These are phyloP conservation scores for Chaetomiaceae sp. DNA, from an alignment of 2,329 filamentous ascomycete genomes.

Conservation along the genomic window DNA sequence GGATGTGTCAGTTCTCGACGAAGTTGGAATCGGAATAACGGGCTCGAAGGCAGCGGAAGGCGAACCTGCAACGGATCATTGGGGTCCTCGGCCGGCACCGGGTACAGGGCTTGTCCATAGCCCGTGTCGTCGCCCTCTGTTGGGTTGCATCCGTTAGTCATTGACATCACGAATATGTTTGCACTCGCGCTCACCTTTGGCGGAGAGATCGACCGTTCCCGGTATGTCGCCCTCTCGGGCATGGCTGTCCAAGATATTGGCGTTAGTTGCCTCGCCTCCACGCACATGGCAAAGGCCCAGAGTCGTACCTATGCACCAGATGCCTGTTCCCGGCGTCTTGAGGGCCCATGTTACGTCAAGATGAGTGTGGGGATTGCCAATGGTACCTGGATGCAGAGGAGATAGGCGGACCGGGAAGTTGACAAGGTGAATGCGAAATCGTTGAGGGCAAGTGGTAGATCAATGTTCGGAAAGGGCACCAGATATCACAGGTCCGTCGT, in stretches of 20 bases:
- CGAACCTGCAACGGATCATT: constrained; percentile 51
- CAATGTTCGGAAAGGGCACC: too few relatives aligned
- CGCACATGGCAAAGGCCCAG: neutral
- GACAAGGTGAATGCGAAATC: too few relatives aligned
- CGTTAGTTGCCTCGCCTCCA: neutral
- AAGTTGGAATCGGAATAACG: neutral
- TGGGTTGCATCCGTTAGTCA: neutral
- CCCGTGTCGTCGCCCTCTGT: constrained; percentile 55
- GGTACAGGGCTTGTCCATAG: constrained; percentile 55
- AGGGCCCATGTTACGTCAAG: constrained; percentile 1
- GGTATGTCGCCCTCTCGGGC: constrained; percentile 19
- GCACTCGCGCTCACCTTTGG: neutral
- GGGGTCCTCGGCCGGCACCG: constrained; percentile 54
- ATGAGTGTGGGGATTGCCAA: too few relatives aligned
- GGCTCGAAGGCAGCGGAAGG: neutral
- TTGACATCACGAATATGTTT: neutral
- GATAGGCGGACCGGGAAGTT: too few relatives aligned
- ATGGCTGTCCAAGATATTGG: constrained; percentile 10
- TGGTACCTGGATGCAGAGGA: too few relatives aligned
- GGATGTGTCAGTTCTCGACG: neutral
- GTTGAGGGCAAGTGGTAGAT: too few relatives aligned
- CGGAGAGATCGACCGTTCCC: constrained; percentile 18
- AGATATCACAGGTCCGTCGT: too few relatives aligned
- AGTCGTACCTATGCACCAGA: constrained; percentile 8
- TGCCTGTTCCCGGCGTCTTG: neutral